Conservation (phyloP, 164 flowering plant species). For the Malania oleifera region DNA sequence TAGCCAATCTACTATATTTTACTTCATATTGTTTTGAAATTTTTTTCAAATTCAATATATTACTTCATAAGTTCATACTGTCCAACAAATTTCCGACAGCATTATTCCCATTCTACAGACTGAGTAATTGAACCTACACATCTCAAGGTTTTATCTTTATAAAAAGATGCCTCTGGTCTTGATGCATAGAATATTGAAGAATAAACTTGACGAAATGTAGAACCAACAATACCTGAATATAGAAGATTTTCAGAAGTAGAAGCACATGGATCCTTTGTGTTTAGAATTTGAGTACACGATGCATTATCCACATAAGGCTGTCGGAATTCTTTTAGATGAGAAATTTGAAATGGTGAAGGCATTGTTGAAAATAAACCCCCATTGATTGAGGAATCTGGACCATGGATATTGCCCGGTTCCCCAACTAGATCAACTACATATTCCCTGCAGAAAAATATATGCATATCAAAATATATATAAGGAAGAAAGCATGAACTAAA, state of each 20-base stretch:
- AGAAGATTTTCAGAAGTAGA: slow-evolving; percentile 28
- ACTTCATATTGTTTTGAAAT: too few relatives aligned
- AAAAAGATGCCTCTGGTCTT: not conserved
- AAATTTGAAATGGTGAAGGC: slow-evolving; percentile 69
- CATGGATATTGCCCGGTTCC: slow-evolving; percentile 75
- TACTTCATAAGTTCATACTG: too few relatives aligned
- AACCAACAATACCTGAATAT: slow-evolving; percentile 35
- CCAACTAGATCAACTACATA: slow-evolving; percentile 93
- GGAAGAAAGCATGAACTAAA: not conserved
- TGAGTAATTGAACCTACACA: not conserved
- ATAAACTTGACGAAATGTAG: slow-evolving; percentile 5
- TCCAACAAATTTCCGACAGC: too few relatives aligned
- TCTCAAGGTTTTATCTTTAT: not conserved
- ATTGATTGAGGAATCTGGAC: slow-evolving; percentile 85
- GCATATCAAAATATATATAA: not conserved
- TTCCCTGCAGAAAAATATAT: slow-evolving; percentile 53
- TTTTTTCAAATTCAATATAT: too few relatives aligned
- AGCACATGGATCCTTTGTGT: slow-evolving; percentile 22
- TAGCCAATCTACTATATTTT: not conserved
- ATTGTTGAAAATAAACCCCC: slow-evolving; percentile 51
- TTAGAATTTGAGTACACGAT: slow-evolving; percentile 22
- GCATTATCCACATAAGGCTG: slow-evolving; percentile 32
- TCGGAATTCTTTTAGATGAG: slow-evolving; percentile 52
- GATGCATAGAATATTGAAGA: not conserved
- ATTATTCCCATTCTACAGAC: not conserved